Base-by-base conservation (phyloP, 2,329 filamentous ascomycete species). In the Colletotrichum liaoningense region DNA sequence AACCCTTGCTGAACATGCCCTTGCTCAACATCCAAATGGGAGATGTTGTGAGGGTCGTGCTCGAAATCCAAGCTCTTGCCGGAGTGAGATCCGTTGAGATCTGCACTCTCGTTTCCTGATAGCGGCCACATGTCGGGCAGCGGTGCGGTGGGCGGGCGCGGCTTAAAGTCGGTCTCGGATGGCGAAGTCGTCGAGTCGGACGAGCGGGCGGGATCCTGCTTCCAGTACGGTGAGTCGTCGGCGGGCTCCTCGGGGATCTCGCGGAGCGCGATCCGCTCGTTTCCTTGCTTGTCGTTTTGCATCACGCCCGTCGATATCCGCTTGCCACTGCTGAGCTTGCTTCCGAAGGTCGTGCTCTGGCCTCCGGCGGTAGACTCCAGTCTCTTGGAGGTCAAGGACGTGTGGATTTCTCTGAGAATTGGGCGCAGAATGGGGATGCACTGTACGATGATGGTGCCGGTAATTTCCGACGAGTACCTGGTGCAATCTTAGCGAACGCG, bases 361-460 rank as follows among this genome's bases (percentile, higher is more conserved):
- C 58, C 63, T 63, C 67, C 73, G 22, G 71, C 69, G 38, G 73
- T 73, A 1, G 73, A 74, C 59, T 46, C 67, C 59, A 75, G 67
- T 22, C 64, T 71, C 57, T 74, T 71, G n/a, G 74, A 75, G 42
- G 74, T 75, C 54, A 75, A 55, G 4, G 74, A 71, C 26, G 71
- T 74, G 59, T 75, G 74, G 46, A 75, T 75, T 19, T 75, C 74
- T 24, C 74, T 72, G 54, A 89, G 74, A 24, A 89, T 82, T 0
- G 87, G 86, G 11, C 87, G 84, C 8, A 89, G 76, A 19, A 89
- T 84, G 2, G 87, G 87, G 3, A 89, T 85, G 72, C 86, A 89
- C 75, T 88, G 87, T 4, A 88, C 87, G 56, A 89, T 88, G 75
- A 89, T 88, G 30, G 87, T 89, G 66, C 87, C 87, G 9, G 86